phyloP scores from a whole-genome alignment of 2,329 filamentous ascomycete species.

The Juglanconis juglandina region DNA sequence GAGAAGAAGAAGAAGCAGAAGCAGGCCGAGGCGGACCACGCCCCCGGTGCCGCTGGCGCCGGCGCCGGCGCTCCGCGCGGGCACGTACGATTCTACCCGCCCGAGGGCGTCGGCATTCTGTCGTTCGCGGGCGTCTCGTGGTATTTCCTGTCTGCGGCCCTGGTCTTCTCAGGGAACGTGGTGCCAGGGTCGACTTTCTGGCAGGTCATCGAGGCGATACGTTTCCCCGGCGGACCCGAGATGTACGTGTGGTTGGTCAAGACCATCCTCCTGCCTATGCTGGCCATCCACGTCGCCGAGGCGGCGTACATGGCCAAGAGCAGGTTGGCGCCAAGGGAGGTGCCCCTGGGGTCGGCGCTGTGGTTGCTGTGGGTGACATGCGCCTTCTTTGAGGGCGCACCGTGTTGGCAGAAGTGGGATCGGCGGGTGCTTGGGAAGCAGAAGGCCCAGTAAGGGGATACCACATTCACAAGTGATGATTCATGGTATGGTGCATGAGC shows the following conservation, averaged over 20 bases:
- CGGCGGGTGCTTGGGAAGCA: constrained; percentile 34
- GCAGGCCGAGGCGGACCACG: constrained; percentile 18
- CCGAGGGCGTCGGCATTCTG: constrained; percentile 44
- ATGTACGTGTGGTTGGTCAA: constrained; percentile 59
- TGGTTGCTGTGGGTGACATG: constrained; percentile 56
- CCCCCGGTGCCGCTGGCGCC: constrained; percentile 36
- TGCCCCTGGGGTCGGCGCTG: constrained; percentile 40
- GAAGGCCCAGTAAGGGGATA: not conserved
- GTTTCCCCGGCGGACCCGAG: constrained; percentile 54
- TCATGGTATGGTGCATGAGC: not conserved
- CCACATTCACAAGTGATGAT: constrained; percentile 19
- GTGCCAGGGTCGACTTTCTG: constrained; percentile 48
- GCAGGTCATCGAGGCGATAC: constrained; percentile 42
- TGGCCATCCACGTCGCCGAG: constrained; percentile 66
- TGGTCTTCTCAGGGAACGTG: constrained; percentile 9
- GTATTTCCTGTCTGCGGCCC: constrained; percentile 38
- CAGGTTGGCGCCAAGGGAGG: constrained; percentile 44
- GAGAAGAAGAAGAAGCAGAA: not conserved
- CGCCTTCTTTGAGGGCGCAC: constrained; percentile 53
- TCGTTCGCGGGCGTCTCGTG: constrained; percentile 53
- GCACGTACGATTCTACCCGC: constrained; percentile 38
- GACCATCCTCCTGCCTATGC: constrained; percentile 54
- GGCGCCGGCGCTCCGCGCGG: constrained; percentile 22
- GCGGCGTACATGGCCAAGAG: constrained; percentile 48
- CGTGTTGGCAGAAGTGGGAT: constrained; percentile 51